Evolutionary conservation across 192 early-diverging fungal genomes (phyloP), one percentile per base, ranked within the genome.

Genomic region (Coemansia furcata): DNA sequence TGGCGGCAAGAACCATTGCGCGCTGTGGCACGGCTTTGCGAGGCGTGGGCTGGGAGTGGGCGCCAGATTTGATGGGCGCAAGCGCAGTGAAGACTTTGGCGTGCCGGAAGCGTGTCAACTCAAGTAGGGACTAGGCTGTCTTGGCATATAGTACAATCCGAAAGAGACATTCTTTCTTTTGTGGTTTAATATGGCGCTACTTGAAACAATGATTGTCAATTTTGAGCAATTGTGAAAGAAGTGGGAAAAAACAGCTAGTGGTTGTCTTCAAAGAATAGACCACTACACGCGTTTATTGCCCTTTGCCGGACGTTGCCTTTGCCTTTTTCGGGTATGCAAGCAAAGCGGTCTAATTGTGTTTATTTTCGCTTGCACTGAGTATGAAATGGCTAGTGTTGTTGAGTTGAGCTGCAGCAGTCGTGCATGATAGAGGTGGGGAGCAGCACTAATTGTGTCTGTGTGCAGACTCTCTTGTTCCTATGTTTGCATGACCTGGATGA

Each of bases 1-100:
- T 44, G 73, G 75, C 50, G 86, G 86, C 21, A 67, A 71, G 30
- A 72, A 88, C 74, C 46, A 76, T 37, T 91, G 89, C 76, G 69
- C 63, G 29, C 61, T 91, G 42, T 87, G 85, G 85, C 79, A 65
- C 9, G 89, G 76, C 3, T 91, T 91, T 80, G 83, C 89, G 60
- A 90, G 87, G 74, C 82, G 89, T 36, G 89, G 89, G 1, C 74
- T 91, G 47, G 89, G 89, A 1, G 26, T 43, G 4, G 46, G 55
- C n/a, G 76, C 76, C 42, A 43, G 29, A 4, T 38, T 29, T 33
- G 47, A 58, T 38, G 84, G 78, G 5, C 30, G 46, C 15, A 65
- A 60, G 19, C 70, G 66, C 60, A 62, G 39, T 6, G 76, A 78
- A 3, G 76, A 78, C 54, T 73, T 58, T 64, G 38, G 36, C 1